A percentile compares a stretch with the other conserved stretches of the same genome.
Evolutionary conservation across 345 rosid species (phyloP).

Genomic region (Erodium maritimum): DNA sequence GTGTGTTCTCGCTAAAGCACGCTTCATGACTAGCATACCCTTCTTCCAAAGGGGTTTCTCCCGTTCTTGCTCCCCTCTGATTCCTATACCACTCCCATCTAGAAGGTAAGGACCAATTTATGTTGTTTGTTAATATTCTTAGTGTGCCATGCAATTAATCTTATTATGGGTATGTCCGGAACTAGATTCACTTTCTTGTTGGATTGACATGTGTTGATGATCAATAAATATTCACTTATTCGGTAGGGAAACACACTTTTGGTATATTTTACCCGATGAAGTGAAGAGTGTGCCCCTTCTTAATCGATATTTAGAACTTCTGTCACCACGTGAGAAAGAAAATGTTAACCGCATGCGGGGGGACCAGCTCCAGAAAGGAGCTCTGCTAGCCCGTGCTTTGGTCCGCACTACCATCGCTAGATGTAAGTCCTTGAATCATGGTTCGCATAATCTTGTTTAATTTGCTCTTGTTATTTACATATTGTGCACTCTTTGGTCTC

Average conservation of each 20-base stretch:
- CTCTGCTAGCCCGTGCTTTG: constrained; percentile 67
- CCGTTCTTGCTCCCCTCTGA: constrained; percentile 28
- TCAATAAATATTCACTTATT: background rate
- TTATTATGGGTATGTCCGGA: background rate
- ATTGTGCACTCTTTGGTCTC: background rate
- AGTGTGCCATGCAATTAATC: no score
- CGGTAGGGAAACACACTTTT: constrained; percentile 73
- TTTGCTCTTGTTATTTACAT: background rate
- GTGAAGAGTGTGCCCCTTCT: constrained; percentile 51
- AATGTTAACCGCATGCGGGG: constrained; percentile 39
- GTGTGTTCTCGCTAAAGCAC: no score
- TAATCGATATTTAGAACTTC: constrained; percentile 43
- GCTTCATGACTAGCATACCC: constrained; percentile 12
- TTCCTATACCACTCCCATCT: constrained; percentile 49
- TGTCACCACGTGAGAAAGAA: constrained; percentile 63
- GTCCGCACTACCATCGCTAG: constrained; percentile 86
- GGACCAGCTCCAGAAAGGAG: constrained; percentile 58
- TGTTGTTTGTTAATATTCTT: background rate
- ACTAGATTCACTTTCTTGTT: background rate
- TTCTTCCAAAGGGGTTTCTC: constrained; percentile 28
- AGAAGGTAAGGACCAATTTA: constrained; percentile 27
- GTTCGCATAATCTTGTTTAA: background rate
- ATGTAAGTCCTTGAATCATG: constrained; percentile 34
- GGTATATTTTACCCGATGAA: constrained; percentile 75
- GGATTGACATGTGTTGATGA: background rate